A percentile compares a stretch with the other conserved stretches of the same genome.
Evolutionary conservation across 495 filamentous ascomycete genomes (phyloP).

Genomic region (Cercophora newfieldiana): DNA sequence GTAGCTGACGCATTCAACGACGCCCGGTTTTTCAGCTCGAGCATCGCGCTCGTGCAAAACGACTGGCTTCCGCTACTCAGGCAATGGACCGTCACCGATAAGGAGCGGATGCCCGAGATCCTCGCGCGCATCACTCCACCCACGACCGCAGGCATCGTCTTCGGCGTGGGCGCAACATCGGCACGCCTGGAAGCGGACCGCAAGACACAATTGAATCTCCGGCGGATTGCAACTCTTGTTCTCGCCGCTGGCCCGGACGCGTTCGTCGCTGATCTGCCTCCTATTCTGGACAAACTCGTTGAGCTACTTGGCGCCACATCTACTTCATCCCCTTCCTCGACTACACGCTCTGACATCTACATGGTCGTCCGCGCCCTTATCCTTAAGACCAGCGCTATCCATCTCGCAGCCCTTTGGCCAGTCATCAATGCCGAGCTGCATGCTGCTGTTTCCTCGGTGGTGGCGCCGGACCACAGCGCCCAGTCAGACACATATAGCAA

Average conservation of each 20-base stretch:
- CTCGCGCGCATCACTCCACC: slow-evolving; percentile 76
- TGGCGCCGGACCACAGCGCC: slow-evolving; percentile 61
- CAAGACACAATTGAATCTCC: slow-evolving; percentile 87
- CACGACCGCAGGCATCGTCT: slow-evolving; percentile 94
- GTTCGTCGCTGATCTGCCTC: slow-evolving; percentile 72
- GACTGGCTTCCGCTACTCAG: slow-evolving; percentile 82
- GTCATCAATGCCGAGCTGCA: slow-evolving; percentile 85
- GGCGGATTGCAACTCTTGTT: slow-evolving; percentile 74
- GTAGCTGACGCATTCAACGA: slow-evolving; percentile 91
- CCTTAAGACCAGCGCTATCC: slow-evolving; percentile 71
- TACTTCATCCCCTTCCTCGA: slow-evolving; percentile 87
- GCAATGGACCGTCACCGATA: slow-evolving; percentile 81
- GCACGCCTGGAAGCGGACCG: slow-evolving; percentile 93
- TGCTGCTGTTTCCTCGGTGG: slow-evolving; percentile 73
- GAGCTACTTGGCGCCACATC: slow-evolving; percentile 85
- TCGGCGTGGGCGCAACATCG: slow-evolving; percentile 92
- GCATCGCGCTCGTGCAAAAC: slow-evolving; percentile 62
- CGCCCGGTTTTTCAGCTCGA: slow-evolving; percentile 72
- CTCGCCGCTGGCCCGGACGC: slow-evolving; percentile 73
- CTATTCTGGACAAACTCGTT: slow-evolving; percentile 77
- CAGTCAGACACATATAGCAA: slow-evolving; percentile 72
- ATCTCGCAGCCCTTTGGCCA: slow-evolving; percentile 86
- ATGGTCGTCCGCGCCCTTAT: slow-evolving; percentile 82
- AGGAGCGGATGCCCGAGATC: slow-evolving; percentile 82
- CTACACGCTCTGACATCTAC: slow-evolving; percentile 83